Evolutionary conservation across 805 yeast species (phyloP), one percentile per base, ranked within the genome.

Genomic region (Candida coquimbonensis): DNA sequence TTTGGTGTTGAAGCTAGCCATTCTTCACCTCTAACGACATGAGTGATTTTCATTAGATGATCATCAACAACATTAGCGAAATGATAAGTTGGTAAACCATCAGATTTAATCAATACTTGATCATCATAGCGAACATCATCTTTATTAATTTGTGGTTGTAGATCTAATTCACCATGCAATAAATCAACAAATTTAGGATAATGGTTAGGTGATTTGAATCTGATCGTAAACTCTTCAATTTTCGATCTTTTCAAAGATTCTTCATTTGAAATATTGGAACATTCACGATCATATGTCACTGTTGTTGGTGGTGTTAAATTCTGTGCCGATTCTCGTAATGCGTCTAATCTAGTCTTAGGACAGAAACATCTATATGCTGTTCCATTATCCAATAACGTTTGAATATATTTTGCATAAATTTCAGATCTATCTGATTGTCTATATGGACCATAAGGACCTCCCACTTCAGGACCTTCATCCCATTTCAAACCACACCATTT

Each of bases 1-100:
- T 90, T 91, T 2, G 97, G 96, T 0, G 99, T 93, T 0, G 98
- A 87, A 1, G 96, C 85, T 11, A 93, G 67, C 99, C 99, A 93
- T 63, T 93, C 99, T 59, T 93, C 99, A 32, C 99, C 99, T 53
- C 99, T 73, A 6, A 93, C 80, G 9, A 93, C 99, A 64, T 93
- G 97, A 0, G 96, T 86, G 38, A 93, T 85, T 39, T 79, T 64
- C 99, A 93, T 93, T 40, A 86, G 66, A 61, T 90, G 95, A 61
- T 93, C 99, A 60, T 93, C 99, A 4, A 93, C 78, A 7, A 93
- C 96, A 57, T 87, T 91, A 14, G 99, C 99, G 58, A 93, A 82
- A 65, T 93, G 99, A 56, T 93, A 93, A 0, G 99, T 93, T 25
- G 99, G 99, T 49, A 87, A 68, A 0, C 91, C 90, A 62, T 93